These are phyloP conservation scores for Silybum marianum DNA, from an alignment of 129 eudicot genomes.

Conservation along the genomic window DNA sequence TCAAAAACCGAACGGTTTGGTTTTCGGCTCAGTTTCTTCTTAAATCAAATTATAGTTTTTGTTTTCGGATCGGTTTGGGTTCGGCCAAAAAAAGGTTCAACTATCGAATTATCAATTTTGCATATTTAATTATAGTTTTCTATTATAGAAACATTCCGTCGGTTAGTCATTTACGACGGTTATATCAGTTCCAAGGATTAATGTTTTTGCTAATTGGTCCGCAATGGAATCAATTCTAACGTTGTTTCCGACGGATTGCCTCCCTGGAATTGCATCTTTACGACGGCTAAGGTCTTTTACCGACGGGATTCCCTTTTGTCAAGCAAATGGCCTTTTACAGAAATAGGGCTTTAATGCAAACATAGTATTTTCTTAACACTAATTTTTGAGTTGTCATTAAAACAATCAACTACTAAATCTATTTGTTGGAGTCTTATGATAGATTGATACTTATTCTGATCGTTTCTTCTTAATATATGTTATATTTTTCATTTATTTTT, in stretches of 20 bases:
- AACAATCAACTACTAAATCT: no score
- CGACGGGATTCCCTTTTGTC: not conserved
- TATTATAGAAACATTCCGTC: not conserved
- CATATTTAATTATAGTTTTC: not conserved
- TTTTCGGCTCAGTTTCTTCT: no score
- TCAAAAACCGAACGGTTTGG: no score
- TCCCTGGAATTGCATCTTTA: not conserved
- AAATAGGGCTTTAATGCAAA: not conserved
- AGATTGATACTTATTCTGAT: no score
- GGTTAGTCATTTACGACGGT: not conserved
- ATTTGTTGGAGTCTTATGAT: not conserved
- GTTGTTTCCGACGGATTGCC: not conserved
- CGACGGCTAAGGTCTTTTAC: not conserved
- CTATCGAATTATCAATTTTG: not conserved
- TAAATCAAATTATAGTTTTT: no score
- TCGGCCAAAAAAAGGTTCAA: no score
- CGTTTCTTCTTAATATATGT: not conserved
- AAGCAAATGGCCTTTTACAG: not conserved
- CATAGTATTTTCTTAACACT: not conserved
- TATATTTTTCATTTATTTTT: no score
- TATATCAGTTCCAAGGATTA: not conserved
- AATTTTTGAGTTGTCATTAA: no score
- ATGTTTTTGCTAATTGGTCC: not conserved
- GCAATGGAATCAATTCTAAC: not conserved
- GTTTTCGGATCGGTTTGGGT: no score